A percentile compares a stretch with the other conserved stretches of the same genome.
phyloP scores from a whole-genome alignment of 2,329 filamentous ascomycete species.

The Scedosporium minutisporum region DNA sequence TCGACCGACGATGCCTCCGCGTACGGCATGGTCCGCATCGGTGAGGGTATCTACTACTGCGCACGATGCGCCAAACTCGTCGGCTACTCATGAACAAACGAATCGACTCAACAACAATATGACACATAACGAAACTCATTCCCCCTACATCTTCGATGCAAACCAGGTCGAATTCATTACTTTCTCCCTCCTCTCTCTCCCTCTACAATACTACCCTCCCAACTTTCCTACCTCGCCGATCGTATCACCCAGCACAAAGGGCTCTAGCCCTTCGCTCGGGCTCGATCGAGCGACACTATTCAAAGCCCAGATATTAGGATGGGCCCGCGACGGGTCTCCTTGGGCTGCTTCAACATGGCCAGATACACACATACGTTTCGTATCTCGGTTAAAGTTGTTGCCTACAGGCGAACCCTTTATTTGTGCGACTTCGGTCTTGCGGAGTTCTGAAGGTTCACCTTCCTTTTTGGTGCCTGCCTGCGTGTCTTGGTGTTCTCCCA shows the following conservation, averaged over 20 bases:
- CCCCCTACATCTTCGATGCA: background rate
- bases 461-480: background rate
- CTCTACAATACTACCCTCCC: background rate
- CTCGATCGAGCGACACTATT: background rate
- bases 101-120: background rate
- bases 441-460: background rate
- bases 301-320: background rate
- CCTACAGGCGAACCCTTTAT: background rate
- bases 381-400: background rate
- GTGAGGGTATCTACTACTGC: slow-evolving; percentile 59
- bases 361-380: background rate
- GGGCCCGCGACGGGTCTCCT: background rate
- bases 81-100: slow-evolving; percentile 46
- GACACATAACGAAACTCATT: background rate
- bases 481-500: background rate
- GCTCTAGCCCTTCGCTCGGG: background rate
- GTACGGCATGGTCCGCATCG: slow-evolving; percentile 55
- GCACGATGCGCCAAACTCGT: slow-evolving; percentile 53
- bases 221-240: background rate
- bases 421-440: background rate
- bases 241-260: background rate
- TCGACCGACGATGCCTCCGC: slow-evolving; percentile 48
- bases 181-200: background rate
- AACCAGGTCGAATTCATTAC: background rate
- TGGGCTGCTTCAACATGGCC: background rate